A percentile compares a stretch with the other conserved stretches of the same genome.
Evolutionary conservation across 2,329 filamentous ascomycete species (phyloP).

Genomic region (Cladosporium sp.): DNA sequence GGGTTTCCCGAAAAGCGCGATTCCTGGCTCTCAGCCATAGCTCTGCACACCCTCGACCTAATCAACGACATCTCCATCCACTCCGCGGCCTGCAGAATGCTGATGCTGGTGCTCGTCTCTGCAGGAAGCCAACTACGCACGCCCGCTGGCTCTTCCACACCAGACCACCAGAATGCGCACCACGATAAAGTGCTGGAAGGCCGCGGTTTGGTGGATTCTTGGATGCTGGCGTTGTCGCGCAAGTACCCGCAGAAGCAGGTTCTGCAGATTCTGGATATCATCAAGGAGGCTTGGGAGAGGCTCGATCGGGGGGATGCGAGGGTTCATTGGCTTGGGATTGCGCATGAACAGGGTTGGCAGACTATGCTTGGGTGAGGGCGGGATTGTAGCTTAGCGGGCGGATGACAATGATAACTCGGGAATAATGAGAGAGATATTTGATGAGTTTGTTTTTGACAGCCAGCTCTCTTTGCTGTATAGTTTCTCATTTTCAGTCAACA

Average conservation of each 20-base stretch:
- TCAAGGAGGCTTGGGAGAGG: constrained; percentile 50
- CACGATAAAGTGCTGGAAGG: constrained; percentile 29
- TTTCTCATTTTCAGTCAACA: no score
- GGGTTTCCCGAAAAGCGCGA: constrained; percentile 24
- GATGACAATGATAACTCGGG: no score
- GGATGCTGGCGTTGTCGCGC: constrained; percentile 43
- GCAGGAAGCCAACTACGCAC: constrained; percentile 48
- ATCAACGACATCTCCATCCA: constrained; percentile 48
- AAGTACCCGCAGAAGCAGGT: constrained; percentile 50
- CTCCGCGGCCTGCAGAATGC: constrained; percentile 50
- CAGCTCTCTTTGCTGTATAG: no score
- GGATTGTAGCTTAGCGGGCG: no score
- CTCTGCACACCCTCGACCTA: constrained; percentile 46
- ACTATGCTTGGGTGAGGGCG: constrained; percentile 49
- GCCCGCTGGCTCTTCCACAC: constrained; percentile 31
- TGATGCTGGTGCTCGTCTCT: constrained; percentile 50
- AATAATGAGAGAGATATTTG: no score
- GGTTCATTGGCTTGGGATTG: constrained; percentile 53
- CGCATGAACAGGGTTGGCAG: constrained; percentile 54
- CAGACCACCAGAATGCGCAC: constrained; percentile 39
- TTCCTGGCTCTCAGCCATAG: constrained; percentile 47
- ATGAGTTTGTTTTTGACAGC: no score
- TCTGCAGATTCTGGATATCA: constrained; percentile 45
- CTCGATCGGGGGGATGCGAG: constrained; percentile 45
- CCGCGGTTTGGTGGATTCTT: constrained; percentile 46